Conservation (phyloP, 1,139 yeast species). For the Starmera stellimalicola region DNA sequence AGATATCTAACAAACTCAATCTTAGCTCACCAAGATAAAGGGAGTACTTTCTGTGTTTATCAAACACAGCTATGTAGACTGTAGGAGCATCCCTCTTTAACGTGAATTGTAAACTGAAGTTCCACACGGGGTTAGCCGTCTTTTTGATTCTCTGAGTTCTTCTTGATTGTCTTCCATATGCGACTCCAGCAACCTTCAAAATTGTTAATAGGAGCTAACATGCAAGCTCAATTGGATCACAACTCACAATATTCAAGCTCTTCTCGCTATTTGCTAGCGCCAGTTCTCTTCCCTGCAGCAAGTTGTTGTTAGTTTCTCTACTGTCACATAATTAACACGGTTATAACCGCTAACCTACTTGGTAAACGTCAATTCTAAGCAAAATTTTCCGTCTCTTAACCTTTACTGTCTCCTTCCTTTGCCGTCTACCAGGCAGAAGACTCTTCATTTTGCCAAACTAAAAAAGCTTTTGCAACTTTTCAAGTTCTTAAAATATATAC, state of each 20-base stretch:
- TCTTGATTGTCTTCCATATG: conserved; percentile 14
- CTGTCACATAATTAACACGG: not conserved
- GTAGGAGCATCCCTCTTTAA: conserved; percentile 17
- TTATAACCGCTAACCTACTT: not conserved
- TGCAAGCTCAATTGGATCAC: not conserved
- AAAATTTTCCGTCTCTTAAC: conserved; percentile 1
- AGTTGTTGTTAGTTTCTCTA: not conserved
- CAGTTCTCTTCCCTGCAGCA: conserved; percentile 1
- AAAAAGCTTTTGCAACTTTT: too few species aligned
- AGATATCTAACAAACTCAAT: conserved; percentile 12
- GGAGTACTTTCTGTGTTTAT: conserved; percentile 17
- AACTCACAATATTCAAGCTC: not conserved
- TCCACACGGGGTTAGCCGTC: conserved; percentile 28
- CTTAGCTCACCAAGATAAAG: conserved; percentile 19
- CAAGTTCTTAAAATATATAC: too few species aligned
- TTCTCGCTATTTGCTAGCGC: not conserved
- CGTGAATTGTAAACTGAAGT: conserved; percentile 20
- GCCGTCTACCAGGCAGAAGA: too few species aligned
- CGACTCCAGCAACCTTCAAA: conserved; percentile 14
- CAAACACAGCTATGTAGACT: conserved; percentile 23
- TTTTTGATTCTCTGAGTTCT: conserved; percentile 22
- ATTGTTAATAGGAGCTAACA: not conserved
- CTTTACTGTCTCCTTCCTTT: not conserved
- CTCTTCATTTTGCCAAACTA: too few species aligned
- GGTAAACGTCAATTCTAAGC: not conserved